phyloP scores from a whole-genome alignment of 257 asterid genomes.

The Fraxinus anomala region DNA sequence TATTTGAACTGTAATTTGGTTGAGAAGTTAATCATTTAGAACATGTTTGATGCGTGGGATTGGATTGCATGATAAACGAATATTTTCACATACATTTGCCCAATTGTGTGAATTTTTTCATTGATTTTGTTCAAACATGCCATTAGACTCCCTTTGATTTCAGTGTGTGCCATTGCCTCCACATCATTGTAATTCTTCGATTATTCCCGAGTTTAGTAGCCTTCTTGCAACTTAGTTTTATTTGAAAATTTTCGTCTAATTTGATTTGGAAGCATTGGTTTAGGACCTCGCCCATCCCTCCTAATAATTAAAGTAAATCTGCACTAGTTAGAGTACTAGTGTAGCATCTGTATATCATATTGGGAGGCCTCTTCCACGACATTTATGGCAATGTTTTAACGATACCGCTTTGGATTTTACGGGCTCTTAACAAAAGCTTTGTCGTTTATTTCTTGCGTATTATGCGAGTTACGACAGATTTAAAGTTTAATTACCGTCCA shows the following conservation, averaged over 20 bases:
- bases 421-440: too few relatives aligned
- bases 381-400: background rate
- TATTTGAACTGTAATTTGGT: constrained; percentile 7
- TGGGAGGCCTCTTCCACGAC: background rate
- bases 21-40: background rate
- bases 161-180: constrained; percentile 11
- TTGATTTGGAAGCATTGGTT: constrained; percentile 5
- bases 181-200: constrained; percentile 23
- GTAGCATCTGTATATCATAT: background rate
- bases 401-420: too few relatives aligned
- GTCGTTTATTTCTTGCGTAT: too few relatives aligned
- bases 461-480: too few relatives aligned
- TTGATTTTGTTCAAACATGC: background rate
- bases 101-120: too few relatives aligned
- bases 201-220: background rate
- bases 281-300: too few relatives aligned
- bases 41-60: too few relatives aligned
- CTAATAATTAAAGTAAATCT: too few relatives aligned
- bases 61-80: background rate
- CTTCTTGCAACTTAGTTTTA: constrained; percentile 18
- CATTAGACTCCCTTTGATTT: too few relatives aligned
- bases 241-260: constrained; percentile 10
- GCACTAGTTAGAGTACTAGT: background rate
- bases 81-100: too few relatives aligned
- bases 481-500: too few relatives aligned